These are phyloP conservation scores for Aspergillus intermedius DNA, from an alignment of 2,329 filamentous ascomycete genomes.

Conservation along the genomic window DNA sequence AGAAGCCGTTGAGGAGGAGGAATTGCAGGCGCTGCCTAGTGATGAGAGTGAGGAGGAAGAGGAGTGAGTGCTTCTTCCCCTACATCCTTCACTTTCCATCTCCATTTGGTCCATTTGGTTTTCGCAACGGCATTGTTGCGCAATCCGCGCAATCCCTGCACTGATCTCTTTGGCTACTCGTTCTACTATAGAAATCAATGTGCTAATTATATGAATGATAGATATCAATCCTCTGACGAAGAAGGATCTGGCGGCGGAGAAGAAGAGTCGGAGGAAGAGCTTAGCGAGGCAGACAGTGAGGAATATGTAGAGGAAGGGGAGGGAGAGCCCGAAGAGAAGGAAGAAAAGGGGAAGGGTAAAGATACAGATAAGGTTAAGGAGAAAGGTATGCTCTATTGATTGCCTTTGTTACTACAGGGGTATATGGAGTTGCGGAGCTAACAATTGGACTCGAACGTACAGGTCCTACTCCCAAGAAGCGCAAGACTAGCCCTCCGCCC, in stretches of 20 bases:
- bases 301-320: constrained; percentile 21
- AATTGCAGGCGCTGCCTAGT: constrained; percentile 44
- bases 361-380: neutral
- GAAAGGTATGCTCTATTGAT: too few species aligned
- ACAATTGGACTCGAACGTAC: neutral
- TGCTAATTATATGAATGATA: constrained; percentile 6
- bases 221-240: constrained; percentile 30
- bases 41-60: constrained; percentile 47
- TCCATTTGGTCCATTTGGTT: neutral
- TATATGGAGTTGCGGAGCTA: constrained; percentile 1
- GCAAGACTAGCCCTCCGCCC: constrained; percentile 16
- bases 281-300: constrained; percentile 21
- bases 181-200: neutral
- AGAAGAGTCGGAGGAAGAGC: constrained; percentile 19
- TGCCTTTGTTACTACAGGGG: constrained; percentile 4
- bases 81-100: neutral
- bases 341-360: constrained; percentile 6
- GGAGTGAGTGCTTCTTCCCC: constrained; percentile 29
- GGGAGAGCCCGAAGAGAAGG: constrained; percentile 15
- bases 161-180: neutral
- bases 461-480: constrained; percentile 1
- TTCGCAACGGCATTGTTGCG: neutral
- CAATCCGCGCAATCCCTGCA: neutral
- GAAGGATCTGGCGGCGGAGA: constrained; percentile 14
- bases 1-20: constrained; percentile 42